A percentile compares a stretch with the other conserved stretches of the same genome.
Evolutionary conservation across 139 green algal genomes (phyloP).

Genomic region (Chlamydomonas asymmetrica): DNA sequence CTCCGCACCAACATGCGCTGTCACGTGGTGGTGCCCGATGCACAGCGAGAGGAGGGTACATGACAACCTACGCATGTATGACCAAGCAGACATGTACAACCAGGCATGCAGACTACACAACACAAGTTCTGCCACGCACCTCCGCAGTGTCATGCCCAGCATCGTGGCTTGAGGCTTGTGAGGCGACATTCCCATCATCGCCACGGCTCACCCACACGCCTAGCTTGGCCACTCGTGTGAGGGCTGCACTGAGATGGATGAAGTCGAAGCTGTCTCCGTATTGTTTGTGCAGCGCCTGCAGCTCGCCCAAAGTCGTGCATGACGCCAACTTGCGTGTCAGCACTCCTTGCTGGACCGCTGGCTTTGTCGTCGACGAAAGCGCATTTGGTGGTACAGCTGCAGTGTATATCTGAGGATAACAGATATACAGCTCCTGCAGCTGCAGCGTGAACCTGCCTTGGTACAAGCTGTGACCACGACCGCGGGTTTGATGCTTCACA

Average conservation of each 20-base stretch:
- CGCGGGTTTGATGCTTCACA: too few species aligned
- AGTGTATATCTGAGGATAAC: too few species aligned
- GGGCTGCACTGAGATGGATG: background rate
- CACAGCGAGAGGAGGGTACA: background rate
- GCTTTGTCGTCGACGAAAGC: too few species aligned
- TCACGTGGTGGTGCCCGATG: background rate
- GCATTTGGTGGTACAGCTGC: too few species aligned
- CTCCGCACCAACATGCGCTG: background rate
- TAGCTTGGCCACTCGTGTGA: slow-evolving; percentile 2
- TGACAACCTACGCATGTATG: too few species aligned
- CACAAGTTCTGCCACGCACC: background rate
- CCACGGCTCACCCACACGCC: too few species aligned
- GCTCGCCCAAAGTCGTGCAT: slow-evolving; percentile 3
- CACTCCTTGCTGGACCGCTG: too few species aligned
- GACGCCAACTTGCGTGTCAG: background rate
- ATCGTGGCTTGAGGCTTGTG: background rate
- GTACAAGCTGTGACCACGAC: too few species aligned
- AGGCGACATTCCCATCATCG: background rate
- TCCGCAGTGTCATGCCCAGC: background rate
- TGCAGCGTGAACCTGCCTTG: too few species aligned
- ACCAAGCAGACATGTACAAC: too few species aligned
- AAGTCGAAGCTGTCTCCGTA: background rate
- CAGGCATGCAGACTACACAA: too few species aligned
- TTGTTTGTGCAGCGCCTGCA: slow-evolving; percentile 1
- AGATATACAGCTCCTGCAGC: too few species aligned